phyloP scores from a whole-genome alignment of 1,284 basidiomycete species.

The Austropuccinia psidii region DNA sequence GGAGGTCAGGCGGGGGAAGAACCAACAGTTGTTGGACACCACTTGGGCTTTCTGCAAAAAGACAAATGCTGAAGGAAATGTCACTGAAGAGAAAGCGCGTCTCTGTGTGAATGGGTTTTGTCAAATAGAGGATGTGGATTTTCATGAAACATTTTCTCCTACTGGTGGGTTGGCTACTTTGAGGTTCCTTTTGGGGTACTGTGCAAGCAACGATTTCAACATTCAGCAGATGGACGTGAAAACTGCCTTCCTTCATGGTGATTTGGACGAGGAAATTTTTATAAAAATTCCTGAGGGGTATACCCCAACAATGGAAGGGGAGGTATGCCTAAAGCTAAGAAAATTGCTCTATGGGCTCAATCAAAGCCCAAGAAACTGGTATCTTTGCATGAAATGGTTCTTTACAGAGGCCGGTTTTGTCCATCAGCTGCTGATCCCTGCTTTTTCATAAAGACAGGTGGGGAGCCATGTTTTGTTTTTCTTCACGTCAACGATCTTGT shows the following conservation, averaged over 20 bases:
- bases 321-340: too few species aligned
- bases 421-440: too few species aligned
- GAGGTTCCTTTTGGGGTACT: neutral
- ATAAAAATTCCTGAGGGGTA: neutral
- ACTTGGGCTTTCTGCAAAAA: neutral
- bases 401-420: too few species aligned
- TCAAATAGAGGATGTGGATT: neutral
- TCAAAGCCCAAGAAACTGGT: too few species aligned
- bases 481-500: too few species aligned
- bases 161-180: neutral
- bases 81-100: neutral
- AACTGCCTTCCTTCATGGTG: conserved; percentile 4
- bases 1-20: too few species aligned
- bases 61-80: neutral
- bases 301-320: too few species aligned
- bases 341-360: too few species aligned
- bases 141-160: conserved; percentile 7
- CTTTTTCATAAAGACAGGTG: too few species aligned
- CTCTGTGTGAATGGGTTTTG: conserved; percentile 1
- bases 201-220: neutral
- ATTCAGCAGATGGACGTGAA: neutral
- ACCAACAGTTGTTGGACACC: too few species aligned
- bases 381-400: too few species aligned
- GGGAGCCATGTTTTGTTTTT: too few species aligned
- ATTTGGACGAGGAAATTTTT: neutral